Evolutionary conservation across 257 asterid genomes (phyloP).

Genomic region (Linderniella brevidens): DNA sequence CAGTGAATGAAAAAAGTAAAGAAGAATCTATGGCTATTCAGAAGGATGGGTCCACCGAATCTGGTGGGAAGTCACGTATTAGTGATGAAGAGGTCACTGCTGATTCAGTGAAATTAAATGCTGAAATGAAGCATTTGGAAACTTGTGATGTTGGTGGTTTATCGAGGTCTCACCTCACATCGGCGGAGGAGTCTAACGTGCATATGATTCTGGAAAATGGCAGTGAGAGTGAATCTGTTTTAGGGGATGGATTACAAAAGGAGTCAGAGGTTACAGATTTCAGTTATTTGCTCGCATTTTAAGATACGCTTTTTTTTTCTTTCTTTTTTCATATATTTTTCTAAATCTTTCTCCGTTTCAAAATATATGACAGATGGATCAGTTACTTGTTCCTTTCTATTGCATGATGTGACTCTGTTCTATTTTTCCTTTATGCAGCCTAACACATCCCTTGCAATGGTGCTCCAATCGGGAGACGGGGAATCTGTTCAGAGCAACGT

Average conservation of each 20-base stretch:
- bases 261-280: conserved; percentile 64
- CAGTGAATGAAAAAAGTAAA: background rate
- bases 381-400: conserved; percentile 1
- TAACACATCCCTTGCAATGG: conserved; percentile 37
- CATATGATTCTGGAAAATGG: conserved; percentile 23
- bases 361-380: too few species aligned
- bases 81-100: conserved; percentile 9
- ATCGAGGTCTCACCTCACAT: conserved; percentile 6
- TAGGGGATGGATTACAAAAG: conserved; percentile 39
- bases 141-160: conserved; percentile 17
- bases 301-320: background rate
- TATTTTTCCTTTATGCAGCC: conserved; percentile 54
- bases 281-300: conserved; percentile 19
- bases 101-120: conserved; percentile 10
- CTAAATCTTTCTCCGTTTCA: background rate
- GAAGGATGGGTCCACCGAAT: background rate
- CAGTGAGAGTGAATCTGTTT: conserved; percentile 19
- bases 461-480: conserved; percentile 47
- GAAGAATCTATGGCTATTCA: background rate
- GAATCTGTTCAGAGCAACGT: conserved; percentile 55
- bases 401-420: background rate
- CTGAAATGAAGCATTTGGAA: conserved; percentile 11
- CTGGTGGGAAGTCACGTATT: too few species aligned
- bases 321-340: background rate
- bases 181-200: conserved; percentile 14